Evolutionary conservation across 1,139 yeast genomes (phyloP).

Genomic region (Geotrichum citri-aurantii): DNA sequence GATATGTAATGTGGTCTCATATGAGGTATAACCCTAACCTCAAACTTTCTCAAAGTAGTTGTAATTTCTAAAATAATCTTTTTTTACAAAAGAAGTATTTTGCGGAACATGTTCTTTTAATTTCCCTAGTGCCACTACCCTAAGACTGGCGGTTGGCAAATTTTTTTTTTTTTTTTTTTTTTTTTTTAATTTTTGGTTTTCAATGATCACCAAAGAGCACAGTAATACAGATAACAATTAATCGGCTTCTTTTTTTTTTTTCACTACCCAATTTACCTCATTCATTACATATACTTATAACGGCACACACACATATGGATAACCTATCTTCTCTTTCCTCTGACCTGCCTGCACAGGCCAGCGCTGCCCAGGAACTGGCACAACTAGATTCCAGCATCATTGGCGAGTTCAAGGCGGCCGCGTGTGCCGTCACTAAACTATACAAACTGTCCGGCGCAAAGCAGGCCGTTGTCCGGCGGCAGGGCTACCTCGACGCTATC

Average conservation of each 20-base stretch:
- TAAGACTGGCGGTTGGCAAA: neutral
- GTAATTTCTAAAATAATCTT: neutral
- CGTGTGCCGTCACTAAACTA: conserved; percentile 16
- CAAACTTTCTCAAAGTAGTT: neutral
- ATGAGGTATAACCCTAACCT: neutral
- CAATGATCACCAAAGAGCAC: neutral
- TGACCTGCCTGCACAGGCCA: neutral
- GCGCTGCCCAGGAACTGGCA: conserved; percentile 13
- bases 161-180: neutral
- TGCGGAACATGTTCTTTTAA: neutral
- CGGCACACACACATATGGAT: conserved; percentile 31
- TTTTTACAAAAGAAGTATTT: neutral
- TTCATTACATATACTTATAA: conserved; percentile 1
- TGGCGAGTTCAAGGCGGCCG: conserved; percentile 19
- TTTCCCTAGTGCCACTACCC: neutral
- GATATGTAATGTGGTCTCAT: neutral
- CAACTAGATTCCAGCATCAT: conserved; percentile 8
- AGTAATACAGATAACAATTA: neutral
- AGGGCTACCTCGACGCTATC: conserved; percentile 22
- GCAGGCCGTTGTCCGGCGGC: conserved; percentile 20
- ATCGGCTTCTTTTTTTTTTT: neutral
- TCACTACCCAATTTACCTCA: neutral
- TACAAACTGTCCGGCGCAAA: conserved; percentile 21
- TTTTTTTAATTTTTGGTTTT: neutral
- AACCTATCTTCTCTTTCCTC: conserved; percentile 31